Conservation (phyloP, 768 basidiomycete species). For the Phanerochaete carnosa region DNA sequence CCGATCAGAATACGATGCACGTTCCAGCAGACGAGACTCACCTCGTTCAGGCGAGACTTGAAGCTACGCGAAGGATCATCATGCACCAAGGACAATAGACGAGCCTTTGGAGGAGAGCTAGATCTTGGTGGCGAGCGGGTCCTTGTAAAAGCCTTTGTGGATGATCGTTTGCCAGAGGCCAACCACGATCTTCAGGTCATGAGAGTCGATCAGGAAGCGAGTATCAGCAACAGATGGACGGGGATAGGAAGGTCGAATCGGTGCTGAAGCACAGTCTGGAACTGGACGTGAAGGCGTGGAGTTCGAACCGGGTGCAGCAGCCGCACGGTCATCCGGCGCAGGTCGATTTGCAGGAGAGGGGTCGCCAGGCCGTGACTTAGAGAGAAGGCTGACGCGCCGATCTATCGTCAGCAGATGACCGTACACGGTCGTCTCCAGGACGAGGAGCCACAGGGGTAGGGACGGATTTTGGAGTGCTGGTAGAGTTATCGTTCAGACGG, state of each 20-base stretch:
- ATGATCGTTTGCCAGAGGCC: constrained; percentile 17
- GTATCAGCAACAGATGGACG: constrained; percentile 6
- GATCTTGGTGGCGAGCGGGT: constrained; percentile 4
- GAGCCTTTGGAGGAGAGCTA: constrained; percentile 10
- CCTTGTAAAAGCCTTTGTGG: neutral
- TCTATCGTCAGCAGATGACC: constrained; percentile 21
- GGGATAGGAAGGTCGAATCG: constrained; percentile 1
- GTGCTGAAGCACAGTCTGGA: constrained; percentile 5
- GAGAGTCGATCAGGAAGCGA: constrained; percentile 12
- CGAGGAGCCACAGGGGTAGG: neutral
- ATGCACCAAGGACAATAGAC: constrained; percentile 22
- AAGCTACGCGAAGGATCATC: constrained; percentile 17
- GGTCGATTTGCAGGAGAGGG: neutral
- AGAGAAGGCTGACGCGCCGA: constrained; percentile 19
- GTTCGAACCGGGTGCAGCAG: neutral
- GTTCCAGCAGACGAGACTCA: constrained; percentile 18
- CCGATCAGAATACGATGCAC: constrained; percentile 17
- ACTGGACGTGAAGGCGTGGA: constrained; percentile 13
- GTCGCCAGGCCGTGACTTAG: constrained; percentile 19
- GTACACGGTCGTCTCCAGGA: neutral
- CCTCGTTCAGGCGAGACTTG: constrained; percentile 17
- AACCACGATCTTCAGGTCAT: constrained; percentile 23
- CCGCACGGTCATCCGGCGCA: neutral
- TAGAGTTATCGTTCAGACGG: constrained; percentile 2
- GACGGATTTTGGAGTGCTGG: neutral